These are phyloP conservation scores for Quercus parvula DNA, from an alignment of 306 rosid genomes.

Conservation along the genomic window DNA sequence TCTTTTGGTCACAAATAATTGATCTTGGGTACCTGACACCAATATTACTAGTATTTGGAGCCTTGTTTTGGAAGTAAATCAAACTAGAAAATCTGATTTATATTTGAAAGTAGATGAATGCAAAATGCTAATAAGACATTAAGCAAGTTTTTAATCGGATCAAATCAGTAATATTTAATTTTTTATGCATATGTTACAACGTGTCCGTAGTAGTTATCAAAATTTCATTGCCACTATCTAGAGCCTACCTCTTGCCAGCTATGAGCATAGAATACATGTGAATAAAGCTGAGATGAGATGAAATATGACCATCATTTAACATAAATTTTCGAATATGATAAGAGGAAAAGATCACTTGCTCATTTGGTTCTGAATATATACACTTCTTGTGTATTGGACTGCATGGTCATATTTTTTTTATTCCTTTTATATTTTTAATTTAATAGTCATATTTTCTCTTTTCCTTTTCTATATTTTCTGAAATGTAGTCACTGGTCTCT, in stretches of 20 bases:
- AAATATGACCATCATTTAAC: neutral
- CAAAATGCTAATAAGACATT: neutral
- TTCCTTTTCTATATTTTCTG: neutral
- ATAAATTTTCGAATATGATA: neutral
- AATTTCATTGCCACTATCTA: neutral
- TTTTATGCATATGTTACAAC: neutral
- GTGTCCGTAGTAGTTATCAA: neutral
- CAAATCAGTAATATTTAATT: neutral
- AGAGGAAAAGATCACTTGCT: neutral
- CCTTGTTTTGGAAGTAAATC: neutral
- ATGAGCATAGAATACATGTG: neutral
- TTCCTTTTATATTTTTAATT: neutral
- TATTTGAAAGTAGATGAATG: neutral
- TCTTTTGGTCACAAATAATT: neutral
- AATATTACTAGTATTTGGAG: neutral
- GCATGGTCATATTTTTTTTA: constrained; percentile 1
- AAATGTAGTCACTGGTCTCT: constrained; percentile 16
- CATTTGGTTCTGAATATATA: neutral
- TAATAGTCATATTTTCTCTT: neutral
- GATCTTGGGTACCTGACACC: neutral
- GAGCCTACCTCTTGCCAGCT: neutral
- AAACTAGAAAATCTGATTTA: neutral
- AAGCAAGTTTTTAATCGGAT: neutral
- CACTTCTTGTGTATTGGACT: neutral
- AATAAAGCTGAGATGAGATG: neutral